A percentile compares a stretch with the other conserved stretches of the same genome.
Conservation (phyloP, 2,329 filamentous ascomycete species). For the Paraconiothyrium brasiliense region DNA sequence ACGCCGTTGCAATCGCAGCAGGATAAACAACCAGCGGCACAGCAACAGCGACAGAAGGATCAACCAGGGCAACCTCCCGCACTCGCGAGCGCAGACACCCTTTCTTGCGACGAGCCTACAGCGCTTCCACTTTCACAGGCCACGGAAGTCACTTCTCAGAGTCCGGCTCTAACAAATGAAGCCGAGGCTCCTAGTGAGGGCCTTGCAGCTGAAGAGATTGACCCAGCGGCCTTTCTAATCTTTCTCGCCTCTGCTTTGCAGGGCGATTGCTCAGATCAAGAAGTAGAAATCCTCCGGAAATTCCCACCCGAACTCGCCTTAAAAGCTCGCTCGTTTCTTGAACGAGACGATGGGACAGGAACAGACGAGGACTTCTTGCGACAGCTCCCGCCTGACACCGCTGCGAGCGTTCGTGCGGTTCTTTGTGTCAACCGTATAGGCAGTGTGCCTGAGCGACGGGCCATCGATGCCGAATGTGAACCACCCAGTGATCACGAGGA, state of each 20-base stretch:
- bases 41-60: not conserved
- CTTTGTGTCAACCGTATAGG: not conserved
- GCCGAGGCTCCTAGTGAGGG: not conserved
- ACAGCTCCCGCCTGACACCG: not conserved
- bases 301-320: not conserved
- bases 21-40: not conserved
- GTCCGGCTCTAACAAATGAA: too few species aligned
- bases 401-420: not conserved
- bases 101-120: not conserved
- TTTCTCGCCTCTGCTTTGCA: not conserved
- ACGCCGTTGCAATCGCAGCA: slow-evolving; percentile 3
- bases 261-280: not conserved
- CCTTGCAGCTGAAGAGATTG: not conserved
- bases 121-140: not conserved
- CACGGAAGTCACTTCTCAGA: too few species aligned
- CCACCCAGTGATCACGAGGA: not conserved
- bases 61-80: not conserved
- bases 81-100: not conserved
- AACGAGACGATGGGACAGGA: too few species aligned
- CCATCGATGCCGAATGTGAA: not conserved
- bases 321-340: too few species aligned
- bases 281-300: not conserved
- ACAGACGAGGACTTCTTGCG: not conserved
- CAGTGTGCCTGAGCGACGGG: not conserved
- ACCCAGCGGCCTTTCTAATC: not conserved